Conservation (phyloP, 768 basidiomycete genomes). For the Zangia roseola region DNA sequence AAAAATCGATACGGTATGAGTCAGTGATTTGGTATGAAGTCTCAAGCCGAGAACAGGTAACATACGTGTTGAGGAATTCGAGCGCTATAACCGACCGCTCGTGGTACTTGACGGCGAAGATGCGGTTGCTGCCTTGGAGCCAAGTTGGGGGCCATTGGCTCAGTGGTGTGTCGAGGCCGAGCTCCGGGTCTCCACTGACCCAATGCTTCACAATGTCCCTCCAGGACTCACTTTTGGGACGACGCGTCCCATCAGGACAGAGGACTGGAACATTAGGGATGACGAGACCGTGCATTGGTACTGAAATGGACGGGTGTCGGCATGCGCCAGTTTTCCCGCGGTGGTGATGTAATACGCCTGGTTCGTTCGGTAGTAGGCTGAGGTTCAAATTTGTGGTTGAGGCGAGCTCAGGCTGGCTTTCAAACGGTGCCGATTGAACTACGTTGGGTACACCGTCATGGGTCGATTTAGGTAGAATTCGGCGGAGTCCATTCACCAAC, state of each 20-base stretch:
- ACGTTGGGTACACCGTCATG: too few species aligned
- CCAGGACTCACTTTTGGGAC: constrained; percentile 2
- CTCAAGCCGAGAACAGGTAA: background rate
- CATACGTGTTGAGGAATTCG: constrained; percentile 7
- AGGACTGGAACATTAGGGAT: background rate
- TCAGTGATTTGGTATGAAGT: background rate
- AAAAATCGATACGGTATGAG: too few species aligned
- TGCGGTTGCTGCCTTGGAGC: background rate
- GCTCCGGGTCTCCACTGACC: background rate
- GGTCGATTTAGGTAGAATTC: too few species aligned
- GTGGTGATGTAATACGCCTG: too few species aligned
- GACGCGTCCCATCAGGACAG: background rate
- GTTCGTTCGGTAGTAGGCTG: too few species aligned
- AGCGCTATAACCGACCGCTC: background rate
- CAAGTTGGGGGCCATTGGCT: constrained; percentile 3
- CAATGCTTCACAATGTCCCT: constrained; percentile 6
- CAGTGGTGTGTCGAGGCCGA: constrained; percentile 3
- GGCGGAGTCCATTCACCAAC: too few species aligned
- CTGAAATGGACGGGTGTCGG: too few species aligned
- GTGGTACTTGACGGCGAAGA: constrained; percentile 2
- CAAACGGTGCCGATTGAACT: too few species aligned
- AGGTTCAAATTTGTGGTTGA: too few species aligned
- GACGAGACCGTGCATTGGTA: background rate
- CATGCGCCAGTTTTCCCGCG: too few species aligned
- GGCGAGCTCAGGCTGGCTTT: too few species aligned